phyloP scores from a whole-genome alignment of 345 rosid species.

The Corchorus olitorius region DNA sequence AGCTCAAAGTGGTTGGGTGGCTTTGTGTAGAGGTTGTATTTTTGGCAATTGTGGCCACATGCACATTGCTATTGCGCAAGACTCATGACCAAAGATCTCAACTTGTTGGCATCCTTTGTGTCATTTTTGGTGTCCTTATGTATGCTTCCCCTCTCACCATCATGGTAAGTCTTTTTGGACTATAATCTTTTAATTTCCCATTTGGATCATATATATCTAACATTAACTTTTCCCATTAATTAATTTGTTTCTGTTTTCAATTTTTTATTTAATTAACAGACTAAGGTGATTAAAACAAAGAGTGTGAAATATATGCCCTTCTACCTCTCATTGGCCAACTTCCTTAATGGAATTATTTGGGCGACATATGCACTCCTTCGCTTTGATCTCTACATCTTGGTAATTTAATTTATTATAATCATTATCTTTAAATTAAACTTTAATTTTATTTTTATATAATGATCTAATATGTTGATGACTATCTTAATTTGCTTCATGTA shows the following conservation, averaged over 20 bases:
- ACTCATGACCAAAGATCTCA: constrained; percentile 28
- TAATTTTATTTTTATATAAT: neutral
- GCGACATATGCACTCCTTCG: constrained; percentile 38
- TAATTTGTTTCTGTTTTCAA: neutral
- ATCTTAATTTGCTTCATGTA: constrained; percentile 11
- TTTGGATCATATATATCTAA: too few relatives aligned
- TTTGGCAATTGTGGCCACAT: constrained; percentile 13
- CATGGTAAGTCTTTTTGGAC: constrained; percentile 31
- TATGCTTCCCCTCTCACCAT: constrained; percentile 49
- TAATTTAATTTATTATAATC: constrained; percentile 16
- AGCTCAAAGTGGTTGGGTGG: constrained; percentile 21
- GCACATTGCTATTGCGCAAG: constrained; percentile 17
- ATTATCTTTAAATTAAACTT: neutral
- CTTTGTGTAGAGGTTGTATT: constrained; percentile 10
- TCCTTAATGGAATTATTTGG: constrained; percentile 45
- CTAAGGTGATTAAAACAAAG: constrained; percentile 38
- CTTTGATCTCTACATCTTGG: constrained; percentile 48
- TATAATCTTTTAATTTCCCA: too few relatives aligned
- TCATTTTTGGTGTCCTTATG: constrained; percentile 48
- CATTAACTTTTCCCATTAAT: neutral
- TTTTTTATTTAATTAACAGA: constrained; percentile 22
- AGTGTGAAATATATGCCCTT: constrained; percentile 68
- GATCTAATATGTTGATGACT: too few relatives aligned
- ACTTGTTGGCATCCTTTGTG: constrained; percentile 54
- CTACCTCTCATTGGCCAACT: constrained; percentile 41